phyloP scores from a whole-genome alignment of 2,329 filamentous ascomycete genomes.

The Simplicillium aogashimaense region DNA sequence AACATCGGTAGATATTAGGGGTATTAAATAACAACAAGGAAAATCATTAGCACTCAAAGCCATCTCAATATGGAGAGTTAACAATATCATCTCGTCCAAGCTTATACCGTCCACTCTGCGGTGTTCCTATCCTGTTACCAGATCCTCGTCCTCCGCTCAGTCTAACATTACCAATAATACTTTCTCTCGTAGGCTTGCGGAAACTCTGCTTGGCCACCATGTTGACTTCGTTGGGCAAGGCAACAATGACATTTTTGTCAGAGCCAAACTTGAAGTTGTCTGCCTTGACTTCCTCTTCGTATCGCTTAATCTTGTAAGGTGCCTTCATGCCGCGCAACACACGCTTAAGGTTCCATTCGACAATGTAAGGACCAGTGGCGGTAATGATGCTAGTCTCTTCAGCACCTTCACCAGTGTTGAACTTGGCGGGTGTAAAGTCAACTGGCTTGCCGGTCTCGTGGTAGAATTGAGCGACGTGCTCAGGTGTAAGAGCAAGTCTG shows the following conservation, averaged over 20 bases:
- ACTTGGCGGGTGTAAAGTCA: slow-evolving; percentile 82
- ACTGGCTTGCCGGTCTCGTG: slow-evolving; percentile 86
- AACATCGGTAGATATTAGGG: too few relatives aligned
- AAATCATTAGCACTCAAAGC: too few relatives aligned
- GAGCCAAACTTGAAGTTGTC: slow-evolving; percentile 97
- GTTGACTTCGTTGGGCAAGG: slow-evolving; percentile 92
- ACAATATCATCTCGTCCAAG: slow-evolving; percentile 77
- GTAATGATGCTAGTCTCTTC: slow-evolving; percentile 93
- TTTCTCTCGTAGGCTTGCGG: slow-evolving; percentile 83
- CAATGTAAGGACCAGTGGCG: slow-evolving; percentile 89
- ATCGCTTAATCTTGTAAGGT: slow-evolving; percentile 93
- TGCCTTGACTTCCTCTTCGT: slow-evolving; percentile 89
- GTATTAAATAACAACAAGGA: too few relatives aligned
- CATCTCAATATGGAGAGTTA: slow-evolving; percentile 48
- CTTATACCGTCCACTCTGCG: slow-evolving; percentile 55
- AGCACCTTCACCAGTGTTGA: slow-evolving; percentile 77
- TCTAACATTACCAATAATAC: slow-evolving; percentile 60
- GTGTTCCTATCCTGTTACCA: slow-evolving; percentile 40
- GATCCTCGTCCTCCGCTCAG: slow-evolving; percentile 37
- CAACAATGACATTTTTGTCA: slow-evolving; percentile 97
- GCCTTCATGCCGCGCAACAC: slow-evolving; percentile 71
- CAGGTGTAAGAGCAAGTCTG: slow-evolving; percentile 77
- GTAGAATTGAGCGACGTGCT: slow-evolving; percentile 93
- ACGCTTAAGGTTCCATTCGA: slow-evolving; percentile 94
- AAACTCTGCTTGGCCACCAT: slow-evolving; percentile 86